Percentiles rank a stretch among this genome's conserved stretches.
Evolutionary conservation across 257 asterid species (phyloP).

Genomic region (Ehretia macrophylla): DNA sequence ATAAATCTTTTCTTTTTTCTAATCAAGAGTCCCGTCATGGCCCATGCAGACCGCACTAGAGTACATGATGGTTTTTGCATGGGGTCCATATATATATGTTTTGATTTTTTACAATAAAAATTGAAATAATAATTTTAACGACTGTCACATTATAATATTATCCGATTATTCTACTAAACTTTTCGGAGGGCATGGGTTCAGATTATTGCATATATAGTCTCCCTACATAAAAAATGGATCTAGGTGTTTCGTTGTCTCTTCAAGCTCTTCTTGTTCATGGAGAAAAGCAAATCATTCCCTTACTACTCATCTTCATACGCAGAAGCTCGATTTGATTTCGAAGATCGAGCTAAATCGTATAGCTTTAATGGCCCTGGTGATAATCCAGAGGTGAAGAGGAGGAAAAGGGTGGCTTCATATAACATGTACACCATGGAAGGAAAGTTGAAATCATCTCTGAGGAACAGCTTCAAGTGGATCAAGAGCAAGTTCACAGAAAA

Average conservation of each 20-base stretch:
- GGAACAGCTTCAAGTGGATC: conserved; percentile 90
- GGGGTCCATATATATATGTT: conserved; percentile 33
- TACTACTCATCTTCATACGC: conserved; percentile 66
- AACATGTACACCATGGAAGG: conserved; percentile 77
- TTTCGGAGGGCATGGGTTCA: no score
- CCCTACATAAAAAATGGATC: no score
- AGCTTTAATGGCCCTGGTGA: conserved; percentile 85
- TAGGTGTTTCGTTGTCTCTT: conserved; percentile 13
- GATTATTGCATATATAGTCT: no score
- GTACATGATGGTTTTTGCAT: conserved; percentile 32
- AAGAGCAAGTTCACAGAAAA: conserved; percentile 64
- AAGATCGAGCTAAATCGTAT: conserved; percentile 61
- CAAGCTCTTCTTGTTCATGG: conserved; percentile 37
- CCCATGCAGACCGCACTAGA: conserved; percentile 62
- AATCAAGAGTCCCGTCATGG: conserved; percentile 47
- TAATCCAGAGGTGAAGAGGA: conserved; percentile 71
- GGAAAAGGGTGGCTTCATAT: conserved; percentile 75
- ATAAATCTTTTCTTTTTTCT: background rate
- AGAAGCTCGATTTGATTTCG: conserved; percentile 66
- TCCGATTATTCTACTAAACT: no score
- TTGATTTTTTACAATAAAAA: no score
- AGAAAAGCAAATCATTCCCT: conserved; percentile 69
- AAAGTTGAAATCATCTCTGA: conserved; percentile 74
- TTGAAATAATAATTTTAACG: no score
- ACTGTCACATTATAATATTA: no score